A percentile compares a stretch with the other conserved stretches of the same genome.
phyloP scores from a whole-genome alignment of 2,329 filamentous ascomycete species.

The Colletotrichum sp. region DNA sequence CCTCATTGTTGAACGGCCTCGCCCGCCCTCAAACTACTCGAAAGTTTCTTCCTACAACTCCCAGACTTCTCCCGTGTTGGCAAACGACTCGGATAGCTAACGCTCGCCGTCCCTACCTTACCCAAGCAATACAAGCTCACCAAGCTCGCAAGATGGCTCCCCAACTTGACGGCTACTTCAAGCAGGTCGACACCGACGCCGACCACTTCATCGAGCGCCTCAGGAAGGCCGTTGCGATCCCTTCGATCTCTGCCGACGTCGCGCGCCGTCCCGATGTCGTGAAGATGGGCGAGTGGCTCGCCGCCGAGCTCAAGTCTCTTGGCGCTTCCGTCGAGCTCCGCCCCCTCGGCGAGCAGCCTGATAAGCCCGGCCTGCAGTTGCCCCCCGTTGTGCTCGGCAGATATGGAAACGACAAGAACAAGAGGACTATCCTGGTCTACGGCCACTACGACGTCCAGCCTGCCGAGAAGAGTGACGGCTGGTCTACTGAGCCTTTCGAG shows the following conservation, averaged over 20 bases:
- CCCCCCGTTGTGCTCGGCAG: conserved; percentile 91
- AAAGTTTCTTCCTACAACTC: conserved; percentile 16
- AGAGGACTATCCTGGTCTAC: conserved; percentile 95
- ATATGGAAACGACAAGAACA: conserved; percentile 90
- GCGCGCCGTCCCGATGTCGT: conserved; percentile 89
- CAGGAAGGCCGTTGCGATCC: conserved; percentile 91
- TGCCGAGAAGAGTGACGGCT: conserved; percentile 90
- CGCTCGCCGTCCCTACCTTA: conserved; percentile 51
- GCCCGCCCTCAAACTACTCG: conserved; percentile 13
- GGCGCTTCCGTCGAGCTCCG: conserved; percentile 89
- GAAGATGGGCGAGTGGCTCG: conserved; percentile 94
- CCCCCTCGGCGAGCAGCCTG: conserved; percentile 87
- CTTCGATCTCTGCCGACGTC: conserved; percentile 92
- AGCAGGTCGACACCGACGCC: conserved; percentile 83
- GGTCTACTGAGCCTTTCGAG: conserved; percentile 93
- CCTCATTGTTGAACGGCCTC: conserved; percentile 33
- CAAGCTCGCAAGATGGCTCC: conserved; percentile 81
- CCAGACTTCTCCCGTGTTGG: conserved; percentile 12
- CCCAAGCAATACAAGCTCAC: conserved; percentile 57
- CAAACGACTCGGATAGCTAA: conserved; percentile 2
- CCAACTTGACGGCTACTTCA: conserved; percentile 89
- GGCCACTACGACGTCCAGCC: conserved; percentile 99
- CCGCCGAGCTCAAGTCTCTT: conserved; percentile 78
- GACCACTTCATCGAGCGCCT: conserved; percentile 88
- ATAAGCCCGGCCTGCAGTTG: conserved; percentile 87